Percentiles rank a stretch among this genome's conserved stretches.
Evolutionary conservation across 306 rosid species (phyloP).

Genomic region (Cucurbita pepo): DNA sequence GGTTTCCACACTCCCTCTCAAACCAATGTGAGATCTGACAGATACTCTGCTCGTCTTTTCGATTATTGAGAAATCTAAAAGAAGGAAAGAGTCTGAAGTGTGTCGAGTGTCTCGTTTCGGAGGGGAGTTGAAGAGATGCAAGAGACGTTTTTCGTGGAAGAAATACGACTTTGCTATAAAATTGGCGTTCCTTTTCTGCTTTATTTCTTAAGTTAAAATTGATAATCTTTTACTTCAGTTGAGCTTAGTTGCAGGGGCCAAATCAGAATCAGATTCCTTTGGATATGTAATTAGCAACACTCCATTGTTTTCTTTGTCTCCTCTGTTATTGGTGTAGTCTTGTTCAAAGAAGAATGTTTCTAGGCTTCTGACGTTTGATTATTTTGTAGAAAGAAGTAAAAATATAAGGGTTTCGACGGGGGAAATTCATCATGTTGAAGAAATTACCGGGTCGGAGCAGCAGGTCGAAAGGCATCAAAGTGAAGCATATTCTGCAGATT

Average conservation of each 20-base stretch:
- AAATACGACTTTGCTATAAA: background rate
- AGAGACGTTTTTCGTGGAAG: background rate
- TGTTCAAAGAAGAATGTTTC: background rate
- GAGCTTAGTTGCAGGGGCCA: background rate
- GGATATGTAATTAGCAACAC: background rate
- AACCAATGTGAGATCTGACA: no score
- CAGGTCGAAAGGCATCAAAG: conserved; percentile 62
- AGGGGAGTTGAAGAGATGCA: background rate
- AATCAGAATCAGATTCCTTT: background rate
- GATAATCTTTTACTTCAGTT: background rate
- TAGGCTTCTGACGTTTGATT: background rate
- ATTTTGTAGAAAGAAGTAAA: background rate
- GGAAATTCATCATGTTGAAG: conserved; percentile 50
- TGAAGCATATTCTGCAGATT: conserved; percentile 69
- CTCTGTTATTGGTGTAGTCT: background rate
- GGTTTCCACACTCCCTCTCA: no score
- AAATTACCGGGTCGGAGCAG: conserved; percentile 42
- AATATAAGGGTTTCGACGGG: background rate
- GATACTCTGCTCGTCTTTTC: background rate
- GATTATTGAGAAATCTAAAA: background rate
- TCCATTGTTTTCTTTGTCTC: background rate
- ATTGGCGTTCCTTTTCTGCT: background rate
- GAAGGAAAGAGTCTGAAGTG: background rate
- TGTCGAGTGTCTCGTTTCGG: background rate
- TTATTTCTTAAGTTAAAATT: background rate